These are phyloP conservation scores for Parathielavia appendiculata DNA, from an alignment of 495 filamentous ascomycete species.

Conservation along the genomic window DNA sequence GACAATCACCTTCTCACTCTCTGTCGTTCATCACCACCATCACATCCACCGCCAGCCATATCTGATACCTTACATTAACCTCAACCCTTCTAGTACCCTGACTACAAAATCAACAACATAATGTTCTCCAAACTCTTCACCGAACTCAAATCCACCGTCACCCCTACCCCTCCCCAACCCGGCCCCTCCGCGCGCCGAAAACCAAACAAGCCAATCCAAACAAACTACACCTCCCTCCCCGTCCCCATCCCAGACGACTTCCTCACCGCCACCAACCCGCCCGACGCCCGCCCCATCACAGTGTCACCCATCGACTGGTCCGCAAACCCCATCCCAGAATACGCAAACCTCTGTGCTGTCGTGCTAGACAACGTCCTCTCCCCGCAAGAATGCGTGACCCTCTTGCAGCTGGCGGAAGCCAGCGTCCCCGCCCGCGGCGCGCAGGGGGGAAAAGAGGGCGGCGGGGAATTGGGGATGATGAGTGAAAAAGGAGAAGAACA, in stretches of 20 bases:
- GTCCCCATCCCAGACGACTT: conserved; percentile 32
- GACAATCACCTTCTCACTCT: not conserved
- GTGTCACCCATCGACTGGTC: conserved; percentile 48
- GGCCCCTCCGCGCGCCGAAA: not conserved
- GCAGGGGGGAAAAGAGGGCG: not conserved
- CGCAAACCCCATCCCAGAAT: conserved; percentile 49
- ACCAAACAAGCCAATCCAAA: conserved; percentile 19
- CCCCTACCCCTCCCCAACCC: not conserved
- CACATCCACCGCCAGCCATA: not conserved
- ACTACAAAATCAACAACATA: not conserved
- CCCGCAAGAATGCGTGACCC: conserved; percentile 53
- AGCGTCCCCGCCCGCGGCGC: conserved; percentile 28
- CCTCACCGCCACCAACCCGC: conserved; percentile 24
- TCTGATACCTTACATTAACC: not conserved
- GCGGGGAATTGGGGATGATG: not conserved
- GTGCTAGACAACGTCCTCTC: conserved; percentile 62
- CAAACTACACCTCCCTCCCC: conserved; percentile 31
- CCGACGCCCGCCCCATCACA: conserved; percentile 24
- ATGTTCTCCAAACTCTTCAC: conserved; percentile 8
- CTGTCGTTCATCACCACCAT: no score
- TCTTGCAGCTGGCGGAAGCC: conserved; percentile 54
- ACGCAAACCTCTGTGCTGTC: conserved; percentile 51
- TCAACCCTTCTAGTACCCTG: not conserved
- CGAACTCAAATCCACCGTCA: conserved; percentile 1
- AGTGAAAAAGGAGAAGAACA: not conserved